Percentiles rank a stretch among this genome's conserved stretches.
These are phyloP conservation scores for Leccinum disarticulatum DNA, from an alignment of 768 basidiomycete genomes.

Conservation along the genomic window DNA sequence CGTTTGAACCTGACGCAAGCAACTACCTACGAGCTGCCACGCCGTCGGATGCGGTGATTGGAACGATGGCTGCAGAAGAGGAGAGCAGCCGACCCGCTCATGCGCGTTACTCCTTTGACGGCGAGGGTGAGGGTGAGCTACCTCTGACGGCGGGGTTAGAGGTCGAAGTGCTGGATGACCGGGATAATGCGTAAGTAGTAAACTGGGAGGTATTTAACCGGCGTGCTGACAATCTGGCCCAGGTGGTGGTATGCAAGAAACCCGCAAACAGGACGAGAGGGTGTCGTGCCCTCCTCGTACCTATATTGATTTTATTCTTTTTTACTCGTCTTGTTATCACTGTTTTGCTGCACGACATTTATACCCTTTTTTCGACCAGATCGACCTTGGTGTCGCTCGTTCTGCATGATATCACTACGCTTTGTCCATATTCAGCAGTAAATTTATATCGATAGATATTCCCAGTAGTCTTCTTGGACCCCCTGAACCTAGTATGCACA, in stretches of 20 bases:
- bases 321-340: constrained; percentile 26
- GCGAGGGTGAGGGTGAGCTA: constrained; percentile 75
- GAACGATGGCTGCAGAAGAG: constrained; percentile 57
- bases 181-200: constrained; percentile 68
- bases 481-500: not conserved
- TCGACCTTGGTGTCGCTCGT: constrained; percentile 39
- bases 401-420: constrained; percentile 28
- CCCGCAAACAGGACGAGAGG: constrained; percentile 74
- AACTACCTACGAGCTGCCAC: constrained; percentile 81
- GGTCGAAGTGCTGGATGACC: constrained; percentile 76
- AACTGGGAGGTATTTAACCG: not conserved
- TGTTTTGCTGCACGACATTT: constrained; percentile 31
- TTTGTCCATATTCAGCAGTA: constrained; percentile 17
- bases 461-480: constrained; percentile 18
- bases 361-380: constrained; percentile 40
- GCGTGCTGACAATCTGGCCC: constrained; percentile 15
- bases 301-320: constrained; percentile 59
- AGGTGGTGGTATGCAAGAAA: constrained; percentile 97
- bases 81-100: constrained; percentile 73
- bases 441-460: constrained; percentile 14
- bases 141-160: constrained; percentile 66
- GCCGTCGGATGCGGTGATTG: constrained; percentile 67
- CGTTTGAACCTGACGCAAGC: constrained; percentile 71
- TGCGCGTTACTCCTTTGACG: constrained; percentile 83
- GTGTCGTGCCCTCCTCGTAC: constrained; percentile 91